These are phyloP conservation scores for Phaseolus coccineus DNA, from an alignment of 331 rosid genomes.

Conservation along the genomic window DNA sequence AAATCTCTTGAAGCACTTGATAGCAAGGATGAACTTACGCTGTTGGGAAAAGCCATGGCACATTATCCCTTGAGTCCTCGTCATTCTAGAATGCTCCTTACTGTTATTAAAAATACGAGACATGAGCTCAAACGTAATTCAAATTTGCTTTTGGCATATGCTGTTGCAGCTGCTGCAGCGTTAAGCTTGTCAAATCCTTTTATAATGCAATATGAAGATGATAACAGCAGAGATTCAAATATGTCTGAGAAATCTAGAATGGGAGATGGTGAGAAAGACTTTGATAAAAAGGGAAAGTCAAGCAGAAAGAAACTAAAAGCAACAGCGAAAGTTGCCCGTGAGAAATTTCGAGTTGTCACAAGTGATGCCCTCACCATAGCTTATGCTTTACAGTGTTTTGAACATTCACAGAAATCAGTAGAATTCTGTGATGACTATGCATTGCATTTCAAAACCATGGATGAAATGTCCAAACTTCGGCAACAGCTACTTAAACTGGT, in stretches of 20 bases:
- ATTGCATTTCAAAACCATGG: slow-evolving; percentile 86
- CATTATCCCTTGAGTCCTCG: slow-evolving; percentile 93
- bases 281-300: slow-evolving; percentile 59
- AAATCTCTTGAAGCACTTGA: slow-evolving; percentile 89
- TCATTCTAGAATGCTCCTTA: slow-evolving; percentile 93
- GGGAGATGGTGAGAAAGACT: slow-evolving; percentile 41
- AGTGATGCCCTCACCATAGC: slow-evolving; percentile 85
- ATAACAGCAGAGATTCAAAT: slow-evolving; percentile 51
- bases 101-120: slow-evolving; percentile 68
- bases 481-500: slow-evolving; percentile 79
- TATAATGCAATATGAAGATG: slow-evolving; percentile 68
- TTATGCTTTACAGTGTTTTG: slow-evolving; percentile 83
- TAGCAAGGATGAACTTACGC: slow-evolving; percentile 65
- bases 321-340: slow-evolving; percentile 65
- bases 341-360: slow-evolving; percentile 66
- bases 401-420: slow-evolving; percentile 54
- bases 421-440: slow-evolving; percentile 76
- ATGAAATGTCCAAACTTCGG: slow-evolving; percentile 89
- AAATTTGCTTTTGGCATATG: slow-evolving; percentile 74
- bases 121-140: slow-evolving; percentile 55
- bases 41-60: slow-evolving; percentile 87
- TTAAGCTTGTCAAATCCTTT: slow-evolving; percentile 90
- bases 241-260: slow-evolving; percentile 46
- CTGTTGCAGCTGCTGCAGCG: slow-evolving; percentile 87
- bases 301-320: slow-evolving; percentile 76